These are phyloP conservation scores for Candida insectorum DNA, from an alignment of 805 yeast species.

Conservation along the genomic window DNA sequence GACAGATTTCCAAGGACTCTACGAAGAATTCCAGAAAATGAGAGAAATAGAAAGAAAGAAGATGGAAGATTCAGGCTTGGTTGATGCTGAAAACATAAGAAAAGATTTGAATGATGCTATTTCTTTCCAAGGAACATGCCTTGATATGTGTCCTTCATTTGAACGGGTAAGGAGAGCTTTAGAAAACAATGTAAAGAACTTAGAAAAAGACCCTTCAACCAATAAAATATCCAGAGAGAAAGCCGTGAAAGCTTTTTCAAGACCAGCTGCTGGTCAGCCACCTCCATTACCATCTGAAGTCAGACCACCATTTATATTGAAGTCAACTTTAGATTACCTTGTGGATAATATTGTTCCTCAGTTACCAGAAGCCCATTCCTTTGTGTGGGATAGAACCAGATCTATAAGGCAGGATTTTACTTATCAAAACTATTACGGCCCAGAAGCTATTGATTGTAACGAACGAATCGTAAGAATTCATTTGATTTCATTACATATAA, in stretches of 20 bases:
- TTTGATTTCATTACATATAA: slow-evolving; percentile 72
- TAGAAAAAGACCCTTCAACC: slow-evolving; percentile 62
- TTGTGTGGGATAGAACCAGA: slow-evolving; percentile 95
- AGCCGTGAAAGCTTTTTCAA: slow-evolving; percentile 88
- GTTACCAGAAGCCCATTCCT: slow-evolving; percentile 83
- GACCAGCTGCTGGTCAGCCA: slow-evolving; percentile 98
- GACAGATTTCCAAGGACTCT: slow-evolving; percentile 65
- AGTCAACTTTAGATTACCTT: slow-evolving; percentile 65
- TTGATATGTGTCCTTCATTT: slow-evolving; percentile 92
- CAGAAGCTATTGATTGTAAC: slow-evolving; percentile 90
- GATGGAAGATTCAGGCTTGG: slow-evolving; percentile 80
- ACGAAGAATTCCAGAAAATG: slow-evolving; percentile 70
- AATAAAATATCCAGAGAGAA: slow-evolving; percentile 51
- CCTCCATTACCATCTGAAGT: slow-evolving; percentile 98
- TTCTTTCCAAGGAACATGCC: slow-evolving; percentile 80
- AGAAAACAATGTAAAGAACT: slow-evolving; percentile 78
- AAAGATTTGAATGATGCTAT: slow-evolving; percentile 89
- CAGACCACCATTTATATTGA: slow-evolving; percentile 80
- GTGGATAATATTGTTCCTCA: slow-evolving; percentile 58
- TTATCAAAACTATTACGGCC: slow-evolving; percentile 88
- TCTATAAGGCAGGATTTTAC: slow-evolving; percentile 97
- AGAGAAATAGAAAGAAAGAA: slow-evolving; percentile 69
- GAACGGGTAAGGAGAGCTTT: slow-evolving; percentile 85
- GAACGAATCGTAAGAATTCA: slow-evolving; percentile 91
- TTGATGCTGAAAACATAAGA: slow-evolving; percentile 80